Evolutionary conservation across 2,329 filamentous ascomycete genomes (phyloP).

Genomic region (Hymenoscyphus fraxineus): DNA sequence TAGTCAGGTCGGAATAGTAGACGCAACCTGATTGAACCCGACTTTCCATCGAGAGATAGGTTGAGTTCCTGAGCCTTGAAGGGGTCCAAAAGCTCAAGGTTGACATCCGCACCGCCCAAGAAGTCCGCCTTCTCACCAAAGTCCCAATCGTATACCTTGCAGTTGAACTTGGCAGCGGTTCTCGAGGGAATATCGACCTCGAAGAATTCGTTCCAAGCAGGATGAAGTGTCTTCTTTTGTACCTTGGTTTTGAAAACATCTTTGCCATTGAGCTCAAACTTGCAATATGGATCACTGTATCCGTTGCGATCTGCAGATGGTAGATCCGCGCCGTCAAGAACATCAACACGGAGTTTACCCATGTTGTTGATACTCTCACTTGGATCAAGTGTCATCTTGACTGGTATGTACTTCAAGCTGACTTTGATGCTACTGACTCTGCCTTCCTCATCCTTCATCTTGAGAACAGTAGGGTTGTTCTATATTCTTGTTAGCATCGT

Average conservation of each 20-base stretch:
- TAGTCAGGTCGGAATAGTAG: conserved; percentile 93
- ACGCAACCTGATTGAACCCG: conserved; percentile 74
- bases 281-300: conserved; percentile 95
- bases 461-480: conserved; percentile 85
- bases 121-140: conserved; percentile 93
- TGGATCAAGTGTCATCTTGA: conserved; percentile 90
- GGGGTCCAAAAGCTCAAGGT: conserved; percentile 76
- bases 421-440: conserved; percentile 77
- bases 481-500: conserved; percentile 36
- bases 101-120: conserved; percentile 73
- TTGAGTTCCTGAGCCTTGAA: conserved; percentile 75
- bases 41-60: conserved; percentile 81
- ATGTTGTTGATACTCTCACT: conserved; percentile 99
- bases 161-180: conserved; percentile 76
- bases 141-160: conserved; percentile 91
- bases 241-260: conserved; percentile 93
- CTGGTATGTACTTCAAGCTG: conserved; percentile 89
- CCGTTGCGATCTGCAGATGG: conserved; percentile 93
- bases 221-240: conserved; percentile 94
- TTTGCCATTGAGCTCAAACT: conserved; percentile 84
- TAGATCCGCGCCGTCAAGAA: conserved; percentile 82
- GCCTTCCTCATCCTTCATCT: conserved; percentile 74
- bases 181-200: conserved; percentile 78
- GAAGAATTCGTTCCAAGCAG: conserved; percentile 95
- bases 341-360: conserved; percentile 88